Evolutionary conservation across 129 eudicot species (phyloP).

Genomic region (Dittrichia graveolens): DNA sequence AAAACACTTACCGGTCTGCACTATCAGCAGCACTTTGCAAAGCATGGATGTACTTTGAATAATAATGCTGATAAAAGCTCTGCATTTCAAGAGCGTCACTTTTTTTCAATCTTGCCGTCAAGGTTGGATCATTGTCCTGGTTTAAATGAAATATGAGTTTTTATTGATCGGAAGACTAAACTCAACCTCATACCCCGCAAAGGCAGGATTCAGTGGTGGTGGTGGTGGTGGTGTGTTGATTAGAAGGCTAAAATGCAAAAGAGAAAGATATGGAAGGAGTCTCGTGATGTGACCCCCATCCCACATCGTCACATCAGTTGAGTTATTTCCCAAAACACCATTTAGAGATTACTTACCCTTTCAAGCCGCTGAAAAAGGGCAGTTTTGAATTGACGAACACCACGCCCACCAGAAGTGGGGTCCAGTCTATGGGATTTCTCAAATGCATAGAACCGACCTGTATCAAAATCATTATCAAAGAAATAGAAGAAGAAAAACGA

Average conservation of each 20-base stretch:
- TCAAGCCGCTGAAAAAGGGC: conserved; percentile 56
- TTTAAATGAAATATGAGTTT: conserved; percentile 4
- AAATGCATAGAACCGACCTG: conserved; percentile 20
- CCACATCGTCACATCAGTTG: conserved; percentile 3
- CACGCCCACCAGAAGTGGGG: conserved; percentile 88
- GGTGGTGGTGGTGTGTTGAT: too few species aligned
- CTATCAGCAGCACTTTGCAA: conserved; percentile 89
- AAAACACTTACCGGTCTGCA: conserved; percentile 70
- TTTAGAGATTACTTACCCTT: conserved; percentile 47
- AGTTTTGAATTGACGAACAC: conserved; percentile 21
- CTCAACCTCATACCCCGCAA: too few species aligned
- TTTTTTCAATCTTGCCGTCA: conserved; percentile 76
- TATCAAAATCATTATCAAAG: background rate
- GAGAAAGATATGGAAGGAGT: background rate
- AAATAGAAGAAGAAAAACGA: background rate
- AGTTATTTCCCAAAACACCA: background rate
- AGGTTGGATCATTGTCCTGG: conserved; percentile 84
- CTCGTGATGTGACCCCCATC: background rate
- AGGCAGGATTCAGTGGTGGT: too few species aligned
- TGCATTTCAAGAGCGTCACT: conserved; percentile 91
- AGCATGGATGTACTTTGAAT: conserved; percentile 81
- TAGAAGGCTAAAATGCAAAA: background rate
- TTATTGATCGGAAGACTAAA: background rate
- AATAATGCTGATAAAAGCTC: conserved; percentile 87
- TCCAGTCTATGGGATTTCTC: conserved; percentile 49